Base-by-base conservation (phyloP, 495 filamentous ascomycete genomes). In the Aspergillus panamensis region DNA sequence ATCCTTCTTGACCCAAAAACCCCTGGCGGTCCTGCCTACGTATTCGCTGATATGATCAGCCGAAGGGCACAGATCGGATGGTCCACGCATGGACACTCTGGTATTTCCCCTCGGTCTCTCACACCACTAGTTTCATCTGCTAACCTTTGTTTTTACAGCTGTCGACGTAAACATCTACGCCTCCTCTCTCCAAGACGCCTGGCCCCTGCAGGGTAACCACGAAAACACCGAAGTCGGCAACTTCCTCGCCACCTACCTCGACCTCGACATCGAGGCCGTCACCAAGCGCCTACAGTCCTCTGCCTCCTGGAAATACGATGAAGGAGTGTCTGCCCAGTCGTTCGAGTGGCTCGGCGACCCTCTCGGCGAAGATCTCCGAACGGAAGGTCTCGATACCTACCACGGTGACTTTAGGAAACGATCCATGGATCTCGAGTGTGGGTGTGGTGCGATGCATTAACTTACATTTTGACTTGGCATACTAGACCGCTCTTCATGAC, bases 141-240 rank as follows among this genome's bases (percentile, higher is more conserved):
- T 45, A 45, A 45, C 16, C n/a, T 8, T 10, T 16, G 6, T 65
- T 71, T 66, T 69, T 51, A 13, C 31, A 86, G 68, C 82, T 40
- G 91, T 91, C 12, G 92, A 97, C 69, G 92, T 97, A 50, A 96
- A 97, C 68, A 88, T 96, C 62, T 97, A 96, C 68, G 84, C 87
- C 56, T 88, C 86, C 0, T 70, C 73, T 30, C 60, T 72, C 8
- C 70, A 73, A 59, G 65, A 74, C 51, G 77, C 75, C 30, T 73
- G 70, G 67, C 72, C 74, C 1, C 62, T 97, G 16, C 65, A 80
- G 1, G 94, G 94, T 5, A 97, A 97, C 68, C 85, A 93, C 57
- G 94, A 98, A 77, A 98, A 98, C 68, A 98, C 89, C 4, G 90
- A 97, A 12, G 79, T 98, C 4, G 94, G 94, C 13, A 71, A 78